Base-by-base conservation (phyloP, 176 grass and related monocot species). In the Juncus effusus region DNA sequence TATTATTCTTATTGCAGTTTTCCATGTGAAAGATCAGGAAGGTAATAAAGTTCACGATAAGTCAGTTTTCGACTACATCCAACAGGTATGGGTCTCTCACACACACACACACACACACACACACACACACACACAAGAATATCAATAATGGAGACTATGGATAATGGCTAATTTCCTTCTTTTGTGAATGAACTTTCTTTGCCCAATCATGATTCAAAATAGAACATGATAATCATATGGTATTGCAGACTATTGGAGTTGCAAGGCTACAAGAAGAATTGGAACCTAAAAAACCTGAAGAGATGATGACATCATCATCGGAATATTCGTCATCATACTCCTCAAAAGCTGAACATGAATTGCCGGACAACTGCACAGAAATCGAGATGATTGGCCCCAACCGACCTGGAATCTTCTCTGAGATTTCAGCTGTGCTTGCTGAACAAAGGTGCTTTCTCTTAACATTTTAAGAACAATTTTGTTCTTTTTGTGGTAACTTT, bases 361-460 rank as follows among this genome's bases (percentile, higher is more conserved):
- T 55, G 57, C 54, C 28, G 59, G 15, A 41, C 4, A 50, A 82
- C 37, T 75, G 69, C 64, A 86, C 74, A 3, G 79, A 65, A 76
- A 78, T 86, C 47, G 84, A 82, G 42, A 86, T 86, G 74, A 86
- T 81, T 47, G 79, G 84, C 55, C 70, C 63, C 51, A 86, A 82
- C 38, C 50, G 84, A 16, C 79, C 79, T 62, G 79, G 84, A 51
- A 70, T 86, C 10, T 86, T 82, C 74, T 82, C 84, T 14, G 79
- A 86, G 63, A 86, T 86, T 47, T 82, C 84, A 13, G 79, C 75
- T 60, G 79, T 77, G 59, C 84, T 86, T 13, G 79, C 79, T 9
- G 63, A 86, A 42, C 63, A 86, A 15, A 69, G 78, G 74, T 77
- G 51, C 14, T 3, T 71, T 57, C 38, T 54, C 38, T 74, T 37